Conservation (phyloP, 345 rosid genomes). For the Lumnitzera littorea region DNA sequence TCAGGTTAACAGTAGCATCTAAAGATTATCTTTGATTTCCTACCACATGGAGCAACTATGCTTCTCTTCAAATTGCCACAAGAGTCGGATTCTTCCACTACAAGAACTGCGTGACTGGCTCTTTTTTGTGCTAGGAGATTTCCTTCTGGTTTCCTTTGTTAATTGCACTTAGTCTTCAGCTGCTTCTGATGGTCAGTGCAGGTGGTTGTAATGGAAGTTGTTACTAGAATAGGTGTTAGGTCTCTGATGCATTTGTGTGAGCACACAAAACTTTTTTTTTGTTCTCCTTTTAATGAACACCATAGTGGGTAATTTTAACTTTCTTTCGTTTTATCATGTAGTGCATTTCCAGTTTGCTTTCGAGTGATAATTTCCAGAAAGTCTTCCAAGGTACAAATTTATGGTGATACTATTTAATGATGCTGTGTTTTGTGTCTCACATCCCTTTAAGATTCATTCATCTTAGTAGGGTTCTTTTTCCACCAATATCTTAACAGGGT, state of each 20-base stretch:
- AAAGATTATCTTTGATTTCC: slow-evolving; percentile 11
- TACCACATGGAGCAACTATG: slow-evolving; percentile 64
- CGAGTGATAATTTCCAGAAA: not conserved
- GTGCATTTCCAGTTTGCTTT: slow-evolving; percentile 1
- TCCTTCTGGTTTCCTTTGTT: slow-evolving; percentile 65
- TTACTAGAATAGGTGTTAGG: slow-evolving; percentile 48
- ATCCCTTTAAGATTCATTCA: not conserved
- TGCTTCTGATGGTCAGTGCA: slow-evolving; percentile 28
- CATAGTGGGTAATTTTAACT: slow-evolving; percentile 18
- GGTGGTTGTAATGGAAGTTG: slow-evolving; percentile 55
- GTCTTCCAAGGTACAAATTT: slow-evolving; percentile 4
- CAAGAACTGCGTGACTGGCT: slow-evolving; percentile 90
- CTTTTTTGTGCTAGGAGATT: slow-evolving; percentile 55
- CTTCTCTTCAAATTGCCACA: slow-evolving; percentile 56
- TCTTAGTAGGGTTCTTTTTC: not conserved
- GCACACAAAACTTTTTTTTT: slow-evolving; percentile 13
- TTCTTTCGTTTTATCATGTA: not conserved
- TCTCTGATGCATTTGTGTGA: slow-evolving; percentile 34
- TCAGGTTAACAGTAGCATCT: too few species aligned
- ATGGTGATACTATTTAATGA: not conserved
- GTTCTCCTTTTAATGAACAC: slow-evolving; percentile 25
- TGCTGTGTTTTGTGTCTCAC: not conserved
- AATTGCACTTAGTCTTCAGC: slow-evolving; percentile 68
- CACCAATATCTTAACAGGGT: slow-evolving; percentile 14
- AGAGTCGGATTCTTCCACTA: slow-evolving; percentile 46